Percentiles rank a stretch among this genome's conserved stretches.
phyloP scores from a whole-genome alignment of 495 filamentous ascomycete genomes.

The Copromyces sp. region DNA sequence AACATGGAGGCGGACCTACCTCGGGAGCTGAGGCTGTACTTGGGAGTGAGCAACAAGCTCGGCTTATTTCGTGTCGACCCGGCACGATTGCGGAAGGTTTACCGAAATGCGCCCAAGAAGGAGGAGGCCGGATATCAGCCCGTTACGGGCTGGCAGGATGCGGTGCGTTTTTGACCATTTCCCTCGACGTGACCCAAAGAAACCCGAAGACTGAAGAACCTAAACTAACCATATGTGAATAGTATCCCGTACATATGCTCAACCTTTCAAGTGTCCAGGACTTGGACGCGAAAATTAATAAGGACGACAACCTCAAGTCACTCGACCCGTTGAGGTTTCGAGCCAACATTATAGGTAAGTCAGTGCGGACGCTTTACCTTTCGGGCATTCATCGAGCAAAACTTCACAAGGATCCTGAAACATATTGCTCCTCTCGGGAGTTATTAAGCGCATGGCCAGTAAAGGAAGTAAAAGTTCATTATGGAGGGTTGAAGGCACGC shows the following conservation, averaged over 20 bases:
- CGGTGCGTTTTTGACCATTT: constrained; percentile 36
- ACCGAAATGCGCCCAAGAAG: constrained; percentile 63
- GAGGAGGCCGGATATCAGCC: constrained; percentile 64
- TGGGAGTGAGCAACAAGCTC: constrained; percentile 54
- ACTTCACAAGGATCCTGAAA: not conserved
- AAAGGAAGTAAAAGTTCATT: not conserved
- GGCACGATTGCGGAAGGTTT: constrained; percentile 52
- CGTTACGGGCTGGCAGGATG: constrained; percentile 72
- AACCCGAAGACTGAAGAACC: not conserved
- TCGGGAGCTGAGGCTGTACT: constrained; percentile 42
- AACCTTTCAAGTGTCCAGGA: constrained; percentile 65
- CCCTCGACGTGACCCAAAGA: not conserved
- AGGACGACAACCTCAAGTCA: constrained; percentile 27
- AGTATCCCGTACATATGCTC: constrained; percentile 77
- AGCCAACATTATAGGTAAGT: constrained; percentile 66
- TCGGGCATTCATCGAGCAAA: not conserved
- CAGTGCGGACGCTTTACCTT: not conserved
- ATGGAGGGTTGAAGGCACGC: not conserved
- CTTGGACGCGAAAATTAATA: constrained; percentile 46
- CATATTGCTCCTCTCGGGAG: not conserved
- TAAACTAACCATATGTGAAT: not conserved
- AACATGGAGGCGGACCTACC: constrained; percentile 44
- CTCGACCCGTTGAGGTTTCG: constrained; percentile 67
- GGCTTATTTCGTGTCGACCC: constrained; percentile 65
- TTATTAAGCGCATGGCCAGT: not conserved